A percentile compares a stretch with the other conserved stretches of the same genome.
Evolutionary conservation across 164 flowering plant genomes (phyloP).

Genomic region (Umbellularia californica): DNA sequence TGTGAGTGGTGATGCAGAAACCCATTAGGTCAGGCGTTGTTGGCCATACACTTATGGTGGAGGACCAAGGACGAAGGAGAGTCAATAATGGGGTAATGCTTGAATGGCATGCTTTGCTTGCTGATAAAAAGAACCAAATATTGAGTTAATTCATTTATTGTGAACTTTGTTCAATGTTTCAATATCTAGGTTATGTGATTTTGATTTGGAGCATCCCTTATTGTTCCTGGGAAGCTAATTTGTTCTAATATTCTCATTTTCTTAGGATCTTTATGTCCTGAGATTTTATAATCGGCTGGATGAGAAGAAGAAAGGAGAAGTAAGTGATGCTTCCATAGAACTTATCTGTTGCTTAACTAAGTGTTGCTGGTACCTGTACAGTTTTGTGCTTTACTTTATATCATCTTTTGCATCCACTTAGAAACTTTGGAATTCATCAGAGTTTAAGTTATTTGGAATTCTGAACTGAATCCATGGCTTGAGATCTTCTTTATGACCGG

Average conservation of each 20-base stretch:
- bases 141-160: neutral
- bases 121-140: neutral
- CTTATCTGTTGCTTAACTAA: no score
- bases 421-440: neutral
- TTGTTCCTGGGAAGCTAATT: slow-evolving; percentile 3
- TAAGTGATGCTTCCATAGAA: slow-evolving; percentile 30
- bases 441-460: neutral
- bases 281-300: slow-evolving; percentile 80
- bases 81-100: slow-evolving; percentile 62
- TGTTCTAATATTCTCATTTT: neutral
- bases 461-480: no score
- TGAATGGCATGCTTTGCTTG: neutral
- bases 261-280: slow-evolving; percentile 74
- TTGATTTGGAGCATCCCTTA: neutral
- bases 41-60: slow-evolving; percentile 77
- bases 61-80: slow-evolving; percentile 78
- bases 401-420: no score
- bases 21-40: slow-evolving; percentile 87
- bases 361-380: no score
- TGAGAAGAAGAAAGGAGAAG: slow-evolving; percentile 88
- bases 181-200: neutral
- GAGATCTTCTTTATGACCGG: no score
- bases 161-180: slow-evolving; percentile 4
- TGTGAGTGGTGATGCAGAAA: slow-evolving; percentile 47
- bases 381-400: no score